Conservation (phyloP, 2,329 filamentous ascomycete genomes). For the Teratosphaeria gauchensis region DNA sequence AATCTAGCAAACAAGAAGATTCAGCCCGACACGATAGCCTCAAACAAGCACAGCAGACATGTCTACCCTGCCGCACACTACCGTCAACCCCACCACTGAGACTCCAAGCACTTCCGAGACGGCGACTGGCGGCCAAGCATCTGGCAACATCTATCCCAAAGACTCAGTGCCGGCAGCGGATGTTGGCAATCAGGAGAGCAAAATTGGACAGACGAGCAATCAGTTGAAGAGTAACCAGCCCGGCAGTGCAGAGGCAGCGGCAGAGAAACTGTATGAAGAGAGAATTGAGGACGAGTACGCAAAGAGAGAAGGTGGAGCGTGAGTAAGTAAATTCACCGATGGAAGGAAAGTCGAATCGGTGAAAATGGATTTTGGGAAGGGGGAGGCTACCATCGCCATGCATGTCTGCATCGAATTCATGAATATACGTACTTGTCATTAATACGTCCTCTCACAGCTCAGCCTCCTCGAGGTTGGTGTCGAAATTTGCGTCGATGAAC, state of each 20-base stretch:
- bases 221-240: slow-evolving; percentile 17
- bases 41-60: slow-evolving; percentile 2
- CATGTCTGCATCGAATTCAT: not conserved
- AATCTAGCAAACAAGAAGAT: not conserved
- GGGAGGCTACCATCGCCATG: too few relatives aligned
- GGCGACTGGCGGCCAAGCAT: slow-evolving; percentile 1
- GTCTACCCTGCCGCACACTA: slow-evolving; percentile 12
- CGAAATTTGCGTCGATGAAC: slow-evolving; percentile 37
- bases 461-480: slow-evolving; percentile 29
- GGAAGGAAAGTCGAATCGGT: too few relatives aligned
- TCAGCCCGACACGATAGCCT: not conserved
- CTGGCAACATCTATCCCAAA: slow-evolving; percentile 13
- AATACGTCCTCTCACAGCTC: not conserved
- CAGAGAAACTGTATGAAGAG: slow-evolving; percentile 31
- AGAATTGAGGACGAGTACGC: slow-evolving; percentile 36
- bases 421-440: not conserved
- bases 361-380: too few relatives aligned
- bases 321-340: not conserved
- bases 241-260: slow-evolving; percentile 22
- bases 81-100: slow-evolving; percentile 13
- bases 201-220: slow-evolving; percentile 14
- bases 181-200: slow-evolving; percentile 5
- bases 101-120: slow-evolving; percentile 20
- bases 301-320: slow-evolving; percentile 35
- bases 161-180: slow-evolving; percentile 9